Percentiles rank a stretch among this genome's conserved stretches.
Evolutionary conservation across 306 rosid species (phyloP).

Genomic region (Vigna hirtella): DNA sequence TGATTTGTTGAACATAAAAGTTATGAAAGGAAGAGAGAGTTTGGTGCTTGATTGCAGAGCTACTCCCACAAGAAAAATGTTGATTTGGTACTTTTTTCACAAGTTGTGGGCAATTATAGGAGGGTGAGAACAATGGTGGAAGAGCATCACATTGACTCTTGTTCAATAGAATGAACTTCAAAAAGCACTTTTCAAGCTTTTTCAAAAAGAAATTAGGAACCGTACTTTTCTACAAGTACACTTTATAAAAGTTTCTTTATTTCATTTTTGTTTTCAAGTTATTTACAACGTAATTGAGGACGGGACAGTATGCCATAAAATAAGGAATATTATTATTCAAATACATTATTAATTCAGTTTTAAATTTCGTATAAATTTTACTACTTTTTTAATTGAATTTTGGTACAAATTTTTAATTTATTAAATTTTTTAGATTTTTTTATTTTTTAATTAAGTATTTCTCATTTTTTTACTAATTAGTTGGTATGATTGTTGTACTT

Average conservation of each 20-base stretch:
- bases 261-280: not conserved
- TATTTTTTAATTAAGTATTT: no score
- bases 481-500: no score
- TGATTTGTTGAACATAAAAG: slow-evolving; percentile 1
- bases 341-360: no score
- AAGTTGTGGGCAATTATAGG: not conserved
- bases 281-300: not conserved
- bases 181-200: not conserved
- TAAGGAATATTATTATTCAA: no score
- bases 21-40: not conserved
- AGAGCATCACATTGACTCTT: not conserved
- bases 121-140: not conserved
- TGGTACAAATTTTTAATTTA: no score
- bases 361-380: no score
- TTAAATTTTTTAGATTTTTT: no score
- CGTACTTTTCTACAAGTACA: not conserved
- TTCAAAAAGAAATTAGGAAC: not conserved
- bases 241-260: not conserved
- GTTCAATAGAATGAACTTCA: not conserved
- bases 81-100: not conserved
- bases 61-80: not conserved
- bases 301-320: not conserved
- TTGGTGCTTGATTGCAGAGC: not conserved
- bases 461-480: no score
- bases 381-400: no score